Evolutionary conservation across 2,329 filamentous ascomycete genomes (phyloP), one percentile per base, ranked within the genome.

Genomic region (Volutella citrinella): DNA sequence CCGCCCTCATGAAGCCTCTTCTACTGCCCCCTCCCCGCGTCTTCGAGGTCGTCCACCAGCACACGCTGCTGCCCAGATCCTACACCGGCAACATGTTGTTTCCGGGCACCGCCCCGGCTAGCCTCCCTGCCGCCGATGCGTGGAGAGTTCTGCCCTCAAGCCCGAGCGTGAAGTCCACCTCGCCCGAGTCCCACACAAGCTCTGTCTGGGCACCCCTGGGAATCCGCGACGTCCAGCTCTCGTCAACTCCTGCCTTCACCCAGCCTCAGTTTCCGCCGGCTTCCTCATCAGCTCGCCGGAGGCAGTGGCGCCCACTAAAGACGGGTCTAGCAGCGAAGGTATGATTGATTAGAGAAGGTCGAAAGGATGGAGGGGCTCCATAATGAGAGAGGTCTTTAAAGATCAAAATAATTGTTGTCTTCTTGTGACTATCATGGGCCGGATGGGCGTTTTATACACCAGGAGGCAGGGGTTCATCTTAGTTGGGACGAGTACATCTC

Each of bases 81-180:
- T 81, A 84, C 36, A 74, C 77, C 36, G 76, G 81, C 51, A 79
- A 76, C 63, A 87, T 91, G 77, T 96, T 90, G 91, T 81, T 84
- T 36, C 84, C 87, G 54, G 68, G 76, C 30, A 72, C 75, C 20
- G 69, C 86, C 37, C 76, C 82, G 36, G 74, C 79, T 34, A 75
- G 74, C 25, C 67, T 88, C 43, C 76, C 84, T 27, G 77, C 49
- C 15, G 80, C 94, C 40, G 89, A 97, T 42, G 76, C 87, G 37
- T 97, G 91, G 91, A 88, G 84, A 63, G 81, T 96, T 49, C 72
- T 96, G 35, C 86, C 90, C 29, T 96, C 91, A 34, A 95, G 87
- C 55, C 87, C 89, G 32, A 87, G 82, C 61, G 79, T 87, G 32
- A 79, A 84, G 23, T 82, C 85, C 20, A 66, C 64, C 7, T 84